Conservation (phyloP, 1,284 basidiomycete genomes). For the Polyporus tsugae region DNA sequence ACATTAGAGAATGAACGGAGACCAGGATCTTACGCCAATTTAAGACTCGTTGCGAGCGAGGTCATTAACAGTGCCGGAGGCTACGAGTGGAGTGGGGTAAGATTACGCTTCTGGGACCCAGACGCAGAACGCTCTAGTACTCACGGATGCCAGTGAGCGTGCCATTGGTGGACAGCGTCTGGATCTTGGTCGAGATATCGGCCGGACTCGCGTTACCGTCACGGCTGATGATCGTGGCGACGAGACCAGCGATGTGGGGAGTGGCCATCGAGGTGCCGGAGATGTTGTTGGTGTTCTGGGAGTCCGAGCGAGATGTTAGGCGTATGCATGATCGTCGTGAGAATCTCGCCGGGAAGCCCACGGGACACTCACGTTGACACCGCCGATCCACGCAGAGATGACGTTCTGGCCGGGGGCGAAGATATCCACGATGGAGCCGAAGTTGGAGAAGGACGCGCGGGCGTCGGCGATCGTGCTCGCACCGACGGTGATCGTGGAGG, state of each 20-base stretch:
- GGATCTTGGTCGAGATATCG: conserved; percentile 37
- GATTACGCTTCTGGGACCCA: neutral
- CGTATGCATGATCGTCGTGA: neutral
- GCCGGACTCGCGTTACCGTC: conserved; percentile 43
- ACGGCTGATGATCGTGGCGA: conserved; percentile 44
- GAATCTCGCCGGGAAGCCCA: neutral
- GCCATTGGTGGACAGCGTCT: conserved; percentile 36
- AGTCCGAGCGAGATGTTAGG: neutral
- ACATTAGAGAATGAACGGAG: neutral
- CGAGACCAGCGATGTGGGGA: conserved; percentile 46
- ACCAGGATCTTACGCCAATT: neutral
- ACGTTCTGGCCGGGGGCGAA: conserved; percentile 46
- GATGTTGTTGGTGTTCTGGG: conserved; percentile 38
- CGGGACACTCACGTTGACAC: conserved; percentile 33
- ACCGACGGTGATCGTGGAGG: conserved; percentile 67
- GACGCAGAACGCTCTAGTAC: conserved; percentile 11
- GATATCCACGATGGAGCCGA: conserved; percentile 45
- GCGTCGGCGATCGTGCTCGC: conserved; percentile 63
- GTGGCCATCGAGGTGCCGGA: conserved; percentile 48
- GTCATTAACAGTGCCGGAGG: conserved; percentile 37
- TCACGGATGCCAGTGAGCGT: conserved; percentile 41
- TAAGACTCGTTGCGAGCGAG: conserved; percentile 36
- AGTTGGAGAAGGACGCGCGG: conserved; percentile 45
- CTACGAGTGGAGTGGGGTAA: conserved; percentile 16
- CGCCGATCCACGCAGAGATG: conserved; percentile 37